phyloP scores from a whole-genome alignment of 2,329 filamentous ascomycete genomes.

The Hypoxylon sp. region DNA sequence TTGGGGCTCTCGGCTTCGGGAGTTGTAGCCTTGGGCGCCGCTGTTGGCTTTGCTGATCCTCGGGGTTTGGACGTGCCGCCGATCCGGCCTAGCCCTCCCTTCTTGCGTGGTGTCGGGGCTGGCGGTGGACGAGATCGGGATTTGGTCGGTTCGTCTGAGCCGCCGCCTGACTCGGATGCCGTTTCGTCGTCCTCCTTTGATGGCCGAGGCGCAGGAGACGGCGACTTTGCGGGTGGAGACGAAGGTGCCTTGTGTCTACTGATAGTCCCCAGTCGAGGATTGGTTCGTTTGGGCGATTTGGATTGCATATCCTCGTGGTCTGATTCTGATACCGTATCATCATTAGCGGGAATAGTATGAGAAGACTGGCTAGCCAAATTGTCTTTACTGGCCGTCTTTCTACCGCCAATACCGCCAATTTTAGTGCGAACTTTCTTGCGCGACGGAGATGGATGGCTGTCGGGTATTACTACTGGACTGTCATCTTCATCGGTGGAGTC shows the following conservation, averaged over 20 bases:
- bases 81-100: slow-evolving; percentile 43
- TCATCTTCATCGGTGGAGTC: slow-evolving; percentile 42
- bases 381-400: slow-evolving; percentile 21
- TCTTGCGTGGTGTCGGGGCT: slow-evolving; percentile 27
- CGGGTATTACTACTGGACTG: slow-evolving; percentile 35
- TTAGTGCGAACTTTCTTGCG: slow-evolving; percentile 32
- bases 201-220: slow-evolving; percentile 38
- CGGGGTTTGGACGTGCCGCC: slow-evolving; percentile 42
- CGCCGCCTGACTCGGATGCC: slow-evolving; percentile 42
- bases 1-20: slow-evolving; percentile 17
- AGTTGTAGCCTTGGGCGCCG: slow-evolving; percentile 6
- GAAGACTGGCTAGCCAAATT: slow-evolving; percentile 43
- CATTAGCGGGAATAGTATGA: slow-evolving; percentile 38
- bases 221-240: slow-evolving; percentile 41
- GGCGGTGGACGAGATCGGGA: slow-evolving; percentile 15
- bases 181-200: slow-evolving; percentile 43
- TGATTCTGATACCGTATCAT: slow-evolving; percentile 50
- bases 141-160: slow-evolving; percentile 21
- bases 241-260: slow-evolving; percentile 47
- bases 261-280: slow-evolving; percentile 38
- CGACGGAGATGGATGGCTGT: slow-evolving; percentile 32
- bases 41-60: slow-evolving; percentile 20
- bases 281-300: slow-evolving; percentile 26
- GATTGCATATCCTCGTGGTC: slow-evolving; percentile 42
- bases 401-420: slow-evolving; percentile 42